Conservation (phyloP, 805 yeast genomes). For the Ogataea nakhonphanomensis region DNA sequence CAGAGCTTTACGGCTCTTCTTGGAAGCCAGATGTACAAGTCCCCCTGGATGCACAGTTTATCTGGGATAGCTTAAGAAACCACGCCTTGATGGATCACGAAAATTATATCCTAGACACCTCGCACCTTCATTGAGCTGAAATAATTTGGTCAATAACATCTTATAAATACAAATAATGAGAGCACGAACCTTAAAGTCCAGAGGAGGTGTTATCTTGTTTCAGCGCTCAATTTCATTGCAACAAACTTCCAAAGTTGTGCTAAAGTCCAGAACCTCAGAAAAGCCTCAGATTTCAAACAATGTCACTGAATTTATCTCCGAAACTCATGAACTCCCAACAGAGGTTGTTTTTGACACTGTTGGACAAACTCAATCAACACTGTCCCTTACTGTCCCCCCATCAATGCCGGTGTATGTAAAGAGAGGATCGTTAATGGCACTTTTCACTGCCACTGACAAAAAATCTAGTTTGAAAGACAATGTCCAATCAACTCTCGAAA, state of each 20-base stretch:
- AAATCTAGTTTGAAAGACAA: constrained; percentile 9
- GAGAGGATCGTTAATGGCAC: constrained; percentile 47
- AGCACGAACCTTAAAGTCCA: not conserved
- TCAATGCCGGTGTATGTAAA: constrained; percentile 52
- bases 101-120: constrained; percentile 5
- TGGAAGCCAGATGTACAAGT: no score
- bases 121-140: constrained; percentile 1
- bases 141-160: constrained; percentile 1
- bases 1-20: no score
- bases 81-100: constrained; percentile 17
- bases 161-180: constrained; percentile 8
- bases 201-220: not conserved
- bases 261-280: not conserved
- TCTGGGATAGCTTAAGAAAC: constrained; percentile 31
- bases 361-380: constrained; percentile 47
- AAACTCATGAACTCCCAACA: constrained; percentile 3
- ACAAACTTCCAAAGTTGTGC: constrained; percentile 14
- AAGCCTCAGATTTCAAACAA: constrained; percentile 9
- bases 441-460: constrained; percentile 31
- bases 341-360: constrained; percentile 39
- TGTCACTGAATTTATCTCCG: constrained; percentile 12
- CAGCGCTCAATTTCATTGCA: constrained; percentile 17
- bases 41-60: constrained; percentile 29
- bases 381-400: constrained; percentile 53
- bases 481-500: constrained; percentile 30